Base-by-base conservation (phyloP, 805 yeast genomes). In the Zygoascus bituminiphila region DNA sequence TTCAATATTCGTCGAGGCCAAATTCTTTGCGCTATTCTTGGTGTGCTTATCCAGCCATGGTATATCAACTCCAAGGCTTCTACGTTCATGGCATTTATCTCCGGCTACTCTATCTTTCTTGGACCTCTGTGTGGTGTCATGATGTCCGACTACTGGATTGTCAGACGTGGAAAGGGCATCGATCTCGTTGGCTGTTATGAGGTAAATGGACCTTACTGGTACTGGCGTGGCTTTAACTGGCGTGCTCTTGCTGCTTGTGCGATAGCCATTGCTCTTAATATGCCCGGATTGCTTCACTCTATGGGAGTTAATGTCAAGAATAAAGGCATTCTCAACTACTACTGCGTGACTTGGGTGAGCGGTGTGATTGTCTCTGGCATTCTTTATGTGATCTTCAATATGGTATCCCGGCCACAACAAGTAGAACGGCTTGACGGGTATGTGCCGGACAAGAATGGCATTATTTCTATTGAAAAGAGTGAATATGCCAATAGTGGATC, bases 141-240 rank as follows among this genome's bases (percentile, higher is more conserved):
- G 38, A 47, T 64, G 21, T 61, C 69, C 33, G 78, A 75, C 46
- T 72, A 59, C 56, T 70, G 59, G 57, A 23, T 73, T 2, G 63
- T 72, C 8, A 64, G 77, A 55, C 61, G 66, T 24, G 63, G 66
- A 42, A 64, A 67, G 44, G 53, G 53, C 20, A 22, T 47, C 9
- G 45, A 48, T 36, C 15, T 47, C 14, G 24, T 22, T 17, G 45
- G 39, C 24, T 45, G 43, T 20, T 50, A 50, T 26, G 42, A 47
- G 17, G 48, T 47, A 9, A 39, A 47, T 29, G 53, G 53, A 2
- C 47, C 74, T 46, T 77, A 73, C 57, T 71, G 70, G 64, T 71
- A 70, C 61, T 61, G 64, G 58, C 53, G 61, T 21, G 80, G 79
- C 6, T 37, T 70, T 50, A 74, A 75, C 59, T 69, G 68, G 67